phyloP scores from a whole-genome alignment of 2,329 filamentous ascomycete species.

The Colletotrichum sp. region DNA sequence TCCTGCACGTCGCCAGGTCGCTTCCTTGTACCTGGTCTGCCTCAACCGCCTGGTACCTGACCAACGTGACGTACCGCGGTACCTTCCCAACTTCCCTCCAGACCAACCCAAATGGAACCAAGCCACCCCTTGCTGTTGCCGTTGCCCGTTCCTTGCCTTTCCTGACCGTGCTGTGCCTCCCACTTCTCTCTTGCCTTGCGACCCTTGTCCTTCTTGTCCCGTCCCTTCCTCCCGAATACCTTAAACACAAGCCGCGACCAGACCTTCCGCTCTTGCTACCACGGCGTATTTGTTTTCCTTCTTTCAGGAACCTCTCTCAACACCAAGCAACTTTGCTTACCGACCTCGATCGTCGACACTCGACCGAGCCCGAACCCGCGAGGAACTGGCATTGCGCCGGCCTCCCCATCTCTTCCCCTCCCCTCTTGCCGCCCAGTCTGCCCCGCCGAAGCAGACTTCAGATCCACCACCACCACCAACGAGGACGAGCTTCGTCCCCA shows the following conservation, averaged over 20 bases:
- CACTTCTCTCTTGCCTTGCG: conserved; percentile 1
- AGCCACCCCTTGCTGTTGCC: neutral
- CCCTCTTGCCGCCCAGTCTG: neutral
- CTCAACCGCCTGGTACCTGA: neutral
- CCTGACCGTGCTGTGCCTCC: conserved; percentile 1
- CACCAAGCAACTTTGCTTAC: neutral
- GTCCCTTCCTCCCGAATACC: conserved; percentile 20
- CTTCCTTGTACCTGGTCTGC: neutral
- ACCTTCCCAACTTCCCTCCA: neutral
- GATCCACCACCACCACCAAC: neutral
- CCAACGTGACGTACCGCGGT: neutral
- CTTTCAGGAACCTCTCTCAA: neutral
- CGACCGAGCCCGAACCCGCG: neutral
- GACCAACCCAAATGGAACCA: neutral
- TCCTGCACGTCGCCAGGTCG: neutral
- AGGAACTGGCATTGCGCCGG: conserved; percentile 15
- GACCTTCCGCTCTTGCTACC: neutral
- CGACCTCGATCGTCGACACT: neutral
- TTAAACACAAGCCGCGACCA: conserved; percentile 12
- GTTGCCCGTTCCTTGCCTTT: conserved; percentile 3
- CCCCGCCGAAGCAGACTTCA: conserved; percentile 10
- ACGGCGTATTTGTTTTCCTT: neutral
- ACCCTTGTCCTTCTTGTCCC: conserved; percentile 16
- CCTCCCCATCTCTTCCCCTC: neutral
- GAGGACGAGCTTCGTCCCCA: neutral